Base-by-base conservation (phyloP, 768 basidiomycete species). In the Mycena albidolilacea region DNA sequence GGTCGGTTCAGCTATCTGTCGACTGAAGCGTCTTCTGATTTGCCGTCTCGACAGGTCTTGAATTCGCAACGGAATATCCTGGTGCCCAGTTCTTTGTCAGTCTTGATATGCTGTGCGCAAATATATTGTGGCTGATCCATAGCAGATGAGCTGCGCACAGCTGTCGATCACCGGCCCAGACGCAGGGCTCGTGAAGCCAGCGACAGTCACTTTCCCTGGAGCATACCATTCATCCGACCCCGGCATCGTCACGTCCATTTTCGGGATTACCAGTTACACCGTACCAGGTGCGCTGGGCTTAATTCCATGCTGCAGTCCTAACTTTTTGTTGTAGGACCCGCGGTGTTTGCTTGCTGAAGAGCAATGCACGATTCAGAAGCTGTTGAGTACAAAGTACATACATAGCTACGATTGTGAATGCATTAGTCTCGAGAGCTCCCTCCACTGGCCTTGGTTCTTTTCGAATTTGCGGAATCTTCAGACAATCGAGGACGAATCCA, bases 1-100 rank as follows among this genome's bases (percentile, higher is more conserved):
- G 84, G 82, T 85, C 64, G 15, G n/a, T 14, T n/a, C 30, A 30
- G 30, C 4, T 4, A 5, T 21, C 37, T 41, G n/a, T 37, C 12
- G n/a, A 8, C 1, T 50, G n/a, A 7, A 41, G 30, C 19, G 50
- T 19, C 21, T n/a, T n/a, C 35, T 65, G 23, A 63, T 43, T 15
- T 64, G 7, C 10, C 39, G 52, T 2, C 1, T 43, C 21, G n/a
- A 78, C 78, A 76, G 83, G 71, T 1, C 74, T 79, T 52, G 74
- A 77, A 69, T 70, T 70, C n/a, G 84, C 84, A 0, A 64, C 70
- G 14, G 75, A 72, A 21, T 86, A 85, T 75, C 84, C 84, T 14
- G 85, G 86, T 19, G 86, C 86, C 11, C 86, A 87, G 71, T 78
- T 87, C 79, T 87, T 85, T 69, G 85, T 84, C 41, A 73, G 80